phyloP scores from a whole-genome alignment of 2,329 filamentous ascomycete genomes.

The Penicillium vulpinum region DNA sequence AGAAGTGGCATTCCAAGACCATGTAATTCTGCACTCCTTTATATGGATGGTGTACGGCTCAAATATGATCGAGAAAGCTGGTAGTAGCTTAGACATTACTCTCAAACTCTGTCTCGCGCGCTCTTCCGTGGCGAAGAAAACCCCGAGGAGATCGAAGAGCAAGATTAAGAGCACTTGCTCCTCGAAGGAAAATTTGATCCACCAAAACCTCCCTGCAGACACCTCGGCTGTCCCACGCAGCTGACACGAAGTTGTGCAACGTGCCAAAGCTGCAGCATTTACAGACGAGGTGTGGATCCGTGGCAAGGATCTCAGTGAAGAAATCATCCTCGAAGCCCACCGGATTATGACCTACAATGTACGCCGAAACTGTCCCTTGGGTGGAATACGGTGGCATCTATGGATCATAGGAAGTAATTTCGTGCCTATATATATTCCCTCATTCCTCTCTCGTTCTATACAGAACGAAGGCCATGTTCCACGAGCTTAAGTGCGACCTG shows the following conservation, averaged over 20 bases:
- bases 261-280: not conserved
- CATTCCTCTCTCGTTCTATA: not conserved
- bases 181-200: not conserved
- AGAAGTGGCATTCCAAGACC: not conserved
- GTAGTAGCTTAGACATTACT: not conserved
- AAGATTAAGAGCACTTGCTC: not conserved
- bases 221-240: not conserved
- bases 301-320: slow-evolving; percentile 1
- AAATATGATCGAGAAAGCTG: not conserved
- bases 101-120: not conserved
- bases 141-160: not conserved
- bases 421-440: slow-evolving; percentile 3
- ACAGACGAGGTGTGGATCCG: not conserved
- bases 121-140: not conserved
- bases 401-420: not conserved
- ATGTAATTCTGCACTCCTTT: not conserved
- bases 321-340: slow-evolving; percentile 4
- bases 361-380: slow-evolving; percentile 1
- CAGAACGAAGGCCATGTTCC: slow-evolving; percentile 7
- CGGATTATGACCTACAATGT: slow-evolving; percentile 1
- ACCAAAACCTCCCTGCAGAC: not conserved
- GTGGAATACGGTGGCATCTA: slow-evolving; percentile 6
- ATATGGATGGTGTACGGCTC: not conserved
- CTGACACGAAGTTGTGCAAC: slow-evolving; percentile 4
- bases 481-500: slow-evolving; percentile 7